phyloP scores from a whole-genome alignment of 768 basidiomycete species.

The Kondoa malvinella region DNA sequence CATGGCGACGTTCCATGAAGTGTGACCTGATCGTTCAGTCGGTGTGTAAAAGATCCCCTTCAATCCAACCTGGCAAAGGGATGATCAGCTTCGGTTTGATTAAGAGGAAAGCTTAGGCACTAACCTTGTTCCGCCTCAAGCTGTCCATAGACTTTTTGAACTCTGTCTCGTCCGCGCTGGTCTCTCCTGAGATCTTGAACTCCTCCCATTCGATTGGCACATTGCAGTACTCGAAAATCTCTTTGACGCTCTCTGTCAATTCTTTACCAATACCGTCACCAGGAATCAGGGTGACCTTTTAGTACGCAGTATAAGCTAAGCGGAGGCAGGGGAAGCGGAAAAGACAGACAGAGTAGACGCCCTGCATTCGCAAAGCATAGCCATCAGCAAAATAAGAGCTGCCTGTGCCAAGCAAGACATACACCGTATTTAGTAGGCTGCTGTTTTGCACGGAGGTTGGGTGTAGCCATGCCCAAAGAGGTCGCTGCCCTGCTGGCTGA shows the following conservation, averaged over 20 bases:
- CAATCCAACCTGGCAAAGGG: no score
- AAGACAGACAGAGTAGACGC: slow-evolving; percentile 6
- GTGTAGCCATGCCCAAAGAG: not conserved
- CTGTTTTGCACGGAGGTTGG: not conserved
- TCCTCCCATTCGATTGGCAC: slow-evolving; percentile 91
- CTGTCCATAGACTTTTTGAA: slow-evolving; percentile 98
- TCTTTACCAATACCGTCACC: slow-evolving; percentile 96
- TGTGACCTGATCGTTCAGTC: slow-evolving; percentile 85
- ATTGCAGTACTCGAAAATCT: slow-evolving; percentile 92
- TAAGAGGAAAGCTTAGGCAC: no score
- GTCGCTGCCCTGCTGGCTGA: no score
- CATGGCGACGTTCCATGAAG: slow-evolving; percentile 99
- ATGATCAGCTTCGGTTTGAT: no score
- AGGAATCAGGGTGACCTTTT: slow-evolving; percentile 33
- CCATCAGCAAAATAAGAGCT: not conserved
- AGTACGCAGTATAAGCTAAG: no score
- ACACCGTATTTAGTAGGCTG: not conserved
- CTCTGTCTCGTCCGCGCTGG: slow-evolving; percentile 76
- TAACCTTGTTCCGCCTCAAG: slow-evolving; percentile 90
- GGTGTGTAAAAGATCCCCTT: slow-evolving; percentile 98
- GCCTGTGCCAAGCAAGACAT: no score
- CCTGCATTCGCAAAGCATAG: not conserved
- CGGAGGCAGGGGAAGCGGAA: no score
- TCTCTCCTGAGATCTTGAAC: slow-evolving; percentile 92
- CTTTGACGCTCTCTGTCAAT: slow-evolving; percentile 95